These are phyloP conservation scores for Daldinia loculata DNA, from an alignment of 495 filamentous ascomycete species.

Conservation along the genomic window DNA sequence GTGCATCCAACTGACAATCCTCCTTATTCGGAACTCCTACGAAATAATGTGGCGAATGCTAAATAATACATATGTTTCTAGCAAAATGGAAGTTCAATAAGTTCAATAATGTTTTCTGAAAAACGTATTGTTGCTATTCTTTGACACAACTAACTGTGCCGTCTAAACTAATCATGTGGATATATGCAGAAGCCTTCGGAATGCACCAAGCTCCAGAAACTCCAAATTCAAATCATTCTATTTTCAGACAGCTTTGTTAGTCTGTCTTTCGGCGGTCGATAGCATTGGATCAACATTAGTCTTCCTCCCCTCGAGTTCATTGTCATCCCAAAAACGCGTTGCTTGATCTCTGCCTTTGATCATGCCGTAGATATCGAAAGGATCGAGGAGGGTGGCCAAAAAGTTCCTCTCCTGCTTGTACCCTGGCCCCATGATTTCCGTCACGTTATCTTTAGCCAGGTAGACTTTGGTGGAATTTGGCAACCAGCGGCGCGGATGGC, in stretches of 20 bases:
- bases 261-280: neutral
- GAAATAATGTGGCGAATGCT: neutral
- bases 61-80: neutral
- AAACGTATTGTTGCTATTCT: neutral
- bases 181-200: neutral
- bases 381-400: constrained; percentile 68
- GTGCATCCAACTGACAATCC: constrained; percentile 12
- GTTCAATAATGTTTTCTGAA: neutral
- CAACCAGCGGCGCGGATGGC: constrained; percentile 69
- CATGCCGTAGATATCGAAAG: constrained; percentile 71
- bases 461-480: constrained; percentile 71
- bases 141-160: neutral
- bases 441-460: constrained; percentile 68
- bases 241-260: neutral
- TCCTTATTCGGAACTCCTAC: constrained; percentile 10
- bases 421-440: constrained; percentile 70
- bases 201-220: neutral
- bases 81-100: neutral
- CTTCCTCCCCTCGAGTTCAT: constrained; percentile 15
- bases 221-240: neutral
- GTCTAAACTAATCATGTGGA: constrained; percentile 1
- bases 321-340: constrained; percentile 64
- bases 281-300: neutral
- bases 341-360: constrained; percentile 59
- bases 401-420: constrained; percentile 65